A percentile compares a stretch with the other conserved stretches of the same genome.
These are phyloP conservation scores for Fusarium paranaense DNA, from an alignment of 2,329 filamentous ascomycete species.

Conservation along the genomic window DNA sequence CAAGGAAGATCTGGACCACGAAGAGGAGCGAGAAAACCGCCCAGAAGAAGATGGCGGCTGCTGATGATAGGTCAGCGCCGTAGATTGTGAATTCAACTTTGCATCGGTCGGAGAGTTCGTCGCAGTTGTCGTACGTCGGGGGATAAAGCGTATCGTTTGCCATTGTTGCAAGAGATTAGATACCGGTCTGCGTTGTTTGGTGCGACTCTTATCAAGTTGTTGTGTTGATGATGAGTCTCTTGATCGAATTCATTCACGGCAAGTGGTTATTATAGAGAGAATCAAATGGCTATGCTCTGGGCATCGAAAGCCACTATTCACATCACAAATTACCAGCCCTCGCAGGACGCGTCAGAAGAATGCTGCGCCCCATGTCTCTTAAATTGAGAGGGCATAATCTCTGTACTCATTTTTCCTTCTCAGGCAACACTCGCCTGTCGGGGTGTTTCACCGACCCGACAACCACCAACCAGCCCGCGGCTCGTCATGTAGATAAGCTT, in stretches of 20 bases:
- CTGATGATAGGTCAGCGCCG: constrained; percentile 36
- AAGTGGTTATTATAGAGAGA: background rate
- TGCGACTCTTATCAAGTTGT: background rate
- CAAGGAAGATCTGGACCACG: constrained; percentile 48
- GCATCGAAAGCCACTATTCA: background rate
- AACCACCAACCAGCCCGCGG: background rate
- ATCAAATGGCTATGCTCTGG: background rate
- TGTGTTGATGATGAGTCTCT: background rate
- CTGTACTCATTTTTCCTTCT: background rate
- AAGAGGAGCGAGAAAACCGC: constrained; percentile 49
- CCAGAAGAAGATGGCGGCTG: constrained; percentile 47
- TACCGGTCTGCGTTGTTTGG: background rate
- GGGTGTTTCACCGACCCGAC: background rate
- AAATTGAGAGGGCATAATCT: background rate
- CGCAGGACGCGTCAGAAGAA: background rate
- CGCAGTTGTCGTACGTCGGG: constrained; percentile 28
- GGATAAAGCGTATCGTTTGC: background rate
- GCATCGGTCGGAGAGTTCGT: constrained; percentile 38
- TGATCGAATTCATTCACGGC: background rate
- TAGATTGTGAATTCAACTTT: constrained; percentile 42
- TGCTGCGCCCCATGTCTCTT: background rate
- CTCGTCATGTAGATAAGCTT: background rate
- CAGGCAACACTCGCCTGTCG: background rate
- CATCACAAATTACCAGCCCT: background rate
- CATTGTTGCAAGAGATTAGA: background rate